These are phyloP conservation scores for Fusarium kyushuense DNA, from an alignment of 2,329 filamentous ascomycete genomes.

Conservation along the genomic window DNA sequence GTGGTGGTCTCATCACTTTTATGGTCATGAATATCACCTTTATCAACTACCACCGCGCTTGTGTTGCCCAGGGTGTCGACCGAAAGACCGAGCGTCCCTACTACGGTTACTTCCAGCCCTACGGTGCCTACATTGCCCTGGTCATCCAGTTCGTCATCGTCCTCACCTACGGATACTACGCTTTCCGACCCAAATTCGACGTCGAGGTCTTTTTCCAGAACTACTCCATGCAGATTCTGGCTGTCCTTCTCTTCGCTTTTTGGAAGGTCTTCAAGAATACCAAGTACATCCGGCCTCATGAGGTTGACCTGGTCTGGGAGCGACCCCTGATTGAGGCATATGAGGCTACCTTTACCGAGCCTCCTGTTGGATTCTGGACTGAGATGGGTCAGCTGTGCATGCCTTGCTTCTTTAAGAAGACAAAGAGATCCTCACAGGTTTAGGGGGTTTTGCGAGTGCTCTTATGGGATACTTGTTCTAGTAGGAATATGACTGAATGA, in stretches of 20 bases:
- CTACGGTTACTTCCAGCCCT: constrained; percentile 56
- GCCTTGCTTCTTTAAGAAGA: constrained; percentile 50
- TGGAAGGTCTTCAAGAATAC: constrained; percentile 75
- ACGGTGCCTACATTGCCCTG: constrained; percentile 59
- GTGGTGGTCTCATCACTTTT: constrained; percentile 69
- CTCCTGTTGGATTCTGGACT: constrained; percentile 65
- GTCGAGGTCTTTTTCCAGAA: constrained; percentile 62
- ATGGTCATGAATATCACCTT: constrained; percentile 63
- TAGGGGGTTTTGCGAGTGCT: neutral
- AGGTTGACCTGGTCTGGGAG: constrained; percentile 71
- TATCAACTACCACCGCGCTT: constrained; percentile 63
- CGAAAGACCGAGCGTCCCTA: constrained; percentile 68
- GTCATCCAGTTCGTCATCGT: constrained; percentile 57
- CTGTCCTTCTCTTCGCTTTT: constrained; percentile 63
- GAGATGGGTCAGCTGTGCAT: constrained; percentile 62
- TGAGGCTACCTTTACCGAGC: constrained; percentile 62
- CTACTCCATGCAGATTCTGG: constrained; percentile 69
- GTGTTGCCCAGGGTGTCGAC: constrained; percentile 63
- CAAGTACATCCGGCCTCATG: constrained; percentile 61
- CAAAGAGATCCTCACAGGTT: constrained; percentile 20
- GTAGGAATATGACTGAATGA: constrained; percentile 9
- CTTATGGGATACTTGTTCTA: neutral
- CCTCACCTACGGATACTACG: constrained; percentile 66
- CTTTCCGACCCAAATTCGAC: constrained; percentile 60
- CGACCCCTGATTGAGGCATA: constrained; percentile 68